Percentiles rank a stretch among this genome's conserved stretches.
phyloP scores from a whole-genome alignment of 106 monocot species.

The Vanilla planifolia region DNA sequence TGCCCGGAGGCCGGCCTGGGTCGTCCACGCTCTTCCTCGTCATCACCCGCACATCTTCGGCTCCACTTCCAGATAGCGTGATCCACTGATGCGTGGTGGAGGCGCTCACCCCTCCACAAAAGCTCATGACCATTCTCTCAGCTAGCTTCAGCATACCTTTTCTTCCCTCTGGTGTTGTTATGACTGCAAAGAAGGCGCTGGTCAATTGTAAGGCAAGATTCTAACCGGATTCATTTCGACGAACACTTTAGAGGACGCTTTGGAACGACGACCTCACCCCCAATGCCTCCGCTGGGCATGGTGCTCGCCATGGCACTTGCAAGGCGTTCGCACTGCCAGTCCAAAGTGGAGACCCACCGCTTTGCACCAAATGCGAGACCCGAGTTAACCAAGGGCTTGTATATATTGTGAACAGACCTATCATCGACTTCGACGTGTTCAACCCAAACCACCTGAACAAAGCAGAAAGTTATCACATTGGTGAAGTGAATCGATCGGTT shows the following conservation, averaged over 20 bases:
- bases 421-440: conserved; percentile 94
- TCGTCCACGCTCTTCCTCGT: conserved; percentile 83
- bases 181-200: conserved; percentile 27
- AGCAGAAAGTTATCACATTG: neutral
- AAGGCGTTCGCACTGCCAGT: conserved; percentile 82
- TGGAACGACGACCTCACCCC: conserved; percentile 26
- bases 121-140: conserved; percentile 88
- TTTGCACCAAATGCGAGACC: conserved; percentile 93
- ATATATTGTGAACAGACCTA: conserved; percentile 76
- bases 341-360: conserved; percentile 69
- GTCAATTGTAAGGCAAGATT: neutral
- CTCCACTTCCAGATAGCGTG: conserved; percentile 64
- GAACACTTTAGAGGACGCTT: too few species aligned
- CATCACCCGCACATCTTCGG: conserved; percentile 80
- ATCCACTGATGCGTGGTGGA: conserved; percentile 81
- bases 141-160: conserved; percentile 93
- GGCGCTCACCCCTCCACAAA: conserved; percentile 73
- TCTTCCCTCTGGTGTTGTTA: conserved; percentile 64
- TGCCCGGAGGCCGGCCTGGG: conserved; percentile 73
- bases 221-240: neutral
- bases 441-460: conserved; percentile 76
- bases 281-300: conserved; percentile 68
- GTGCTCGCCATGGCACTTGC: conserved; percentile 90
- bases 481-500: neutral
- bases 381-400: conserved; percentile 73